These are phyloP conservation scores for Botrytis pseudocinerea DNA, from an alignment of 2,329 filamentous ascomycete species.

Conservation along the genomic window DNA sequence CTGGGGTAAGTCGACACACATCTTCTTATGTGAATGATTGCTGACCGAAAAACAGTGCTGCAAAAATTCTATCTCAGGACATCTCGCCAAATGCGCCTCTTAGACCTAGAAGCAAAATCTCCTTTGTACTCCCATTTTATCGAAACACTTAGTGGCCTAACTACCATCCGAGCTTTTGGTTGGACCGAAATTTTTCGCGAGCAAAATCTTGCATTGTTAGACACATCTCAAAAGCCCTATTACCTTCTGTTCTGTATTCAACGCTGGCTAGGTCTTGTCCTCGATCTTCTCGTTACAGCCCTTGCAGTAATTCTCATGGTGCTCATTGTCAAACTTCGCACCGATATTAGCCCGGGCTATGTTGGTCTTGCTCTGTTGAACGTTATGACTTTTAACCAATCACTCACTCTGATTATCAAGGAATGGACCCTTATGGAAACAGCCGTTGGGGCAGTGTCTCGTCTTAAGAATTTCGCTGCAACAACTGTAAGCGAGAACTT, in stretches of 20 bases:
- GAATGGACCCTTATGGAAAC: slow-evolving; percentile 38
- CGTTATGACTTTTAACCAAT: slow-evolving; percentile 36
- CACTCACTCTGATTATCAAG: slow-evolving; percentile 31
- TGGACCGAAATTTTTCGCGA: slow-evolving; percentile 40
- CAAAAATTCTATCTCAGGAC: slow-evolving; percentile 51
- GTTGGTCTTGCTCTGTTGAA: slow-evolving; percentile 40
- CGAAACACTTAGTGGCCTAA: slow-evolving; percentile 48
- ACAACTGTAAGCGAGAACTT: slow-evolving; percentile 30
- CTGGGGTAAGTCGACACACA: slow-evolving; percentile 17
- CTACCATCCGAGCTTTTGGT: slow-evolving; percentile 49
- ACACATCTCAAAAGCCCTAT: slow-evolving; percentile 57
- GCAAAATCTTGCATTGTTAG: slow-evolving; percentile 49
- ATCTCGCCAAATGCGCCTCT: slow-evolving; percentile 51
- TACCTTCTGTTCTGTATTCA: slow-evolving; percentile 60
- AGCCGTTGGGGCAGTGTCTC: slow-evolving; percentile 35
- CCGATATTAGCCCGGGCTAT: slow-evolving; percentile 34
- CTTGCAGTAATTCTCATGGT: slow-evolving; percentile 41
- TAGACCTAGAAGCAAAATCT: slow-evolving; percentile 49
- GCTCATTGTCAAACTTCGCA: slow-evolving; percentile 41
- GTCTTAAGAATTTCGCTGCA: slow-evolving; percentile 29
- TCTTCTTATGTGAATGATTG: background rate
- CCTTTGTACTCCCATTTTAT: slow-evolving; percentile 52
- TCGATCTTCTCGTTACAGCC: slow-evolving; percentile 33
- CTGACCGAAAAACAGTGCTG: slow-evolving; percentile 22
- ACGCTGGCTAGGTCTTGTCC: slow-evolving; percentile 54